Percentiles rank a stretch among this genome's conserved stretches.
Conservation (phyloP, 164 flowering plant genomes). For the Magnolia kwangsiensis region DNA sequence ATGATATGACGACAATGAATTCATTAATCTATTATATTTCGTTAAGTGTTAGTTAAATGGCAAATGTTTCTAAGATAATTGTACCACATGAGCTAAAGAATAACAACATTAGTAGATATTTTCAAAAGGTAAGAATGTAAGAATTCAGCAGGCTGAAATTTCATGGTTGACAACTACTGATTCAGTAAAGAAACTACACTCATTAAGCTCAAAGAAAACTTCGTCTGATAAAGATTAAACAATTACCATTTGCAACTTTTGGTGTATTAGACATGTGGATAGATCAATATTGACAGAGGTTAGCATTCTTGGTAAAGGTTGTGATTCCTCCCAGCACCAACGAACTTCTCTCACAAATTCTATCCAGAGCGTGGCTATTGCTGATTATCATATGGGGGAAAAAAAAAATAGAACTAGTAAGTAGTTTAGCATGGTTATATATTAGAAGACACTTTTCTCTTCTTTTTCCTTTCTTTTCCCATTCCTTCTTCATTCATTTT, state of each 20-base stretch:
- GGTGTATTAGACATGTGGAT: slow-evolving; percentile 82
- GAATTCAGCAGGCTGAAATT: neutral
- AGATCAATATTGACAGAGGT: slow-evolving; percentile 62
- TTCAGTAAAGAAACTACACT: neutral
- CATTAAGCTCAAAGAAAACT: neutral
- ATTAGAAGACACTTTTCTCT: neutral
- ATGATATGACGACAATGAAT: neutral
- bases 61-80: neutral
- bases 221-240: neutral
- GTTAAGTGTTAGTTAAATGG: neutral
- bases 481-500: too few species aligned
- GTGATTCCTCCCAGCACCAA: slow-evolving; percentile 98
- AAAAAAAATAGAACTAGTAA: neutral
- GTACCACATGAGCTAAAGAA: neutral
- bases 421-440: neutral
- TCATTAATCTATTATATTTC: neutral
- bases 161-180: neutral
- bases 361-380: slow-evolving; percentile 88
- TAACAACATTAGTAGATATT: neutral
- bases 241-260: slow-evolving; percentile 90
- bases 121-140: neutral
- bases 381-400: slow-evolving; percentile 32
- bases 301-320: slow-evolving; percentile 77
- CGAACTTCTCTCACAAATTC: slow-evolving; percentile 97
- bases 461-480: too few species aligned